Conservation (phyloP, 2,329 filamentous ascomycete genomes). For the Calonectria pseudoturangicola region DNA sequence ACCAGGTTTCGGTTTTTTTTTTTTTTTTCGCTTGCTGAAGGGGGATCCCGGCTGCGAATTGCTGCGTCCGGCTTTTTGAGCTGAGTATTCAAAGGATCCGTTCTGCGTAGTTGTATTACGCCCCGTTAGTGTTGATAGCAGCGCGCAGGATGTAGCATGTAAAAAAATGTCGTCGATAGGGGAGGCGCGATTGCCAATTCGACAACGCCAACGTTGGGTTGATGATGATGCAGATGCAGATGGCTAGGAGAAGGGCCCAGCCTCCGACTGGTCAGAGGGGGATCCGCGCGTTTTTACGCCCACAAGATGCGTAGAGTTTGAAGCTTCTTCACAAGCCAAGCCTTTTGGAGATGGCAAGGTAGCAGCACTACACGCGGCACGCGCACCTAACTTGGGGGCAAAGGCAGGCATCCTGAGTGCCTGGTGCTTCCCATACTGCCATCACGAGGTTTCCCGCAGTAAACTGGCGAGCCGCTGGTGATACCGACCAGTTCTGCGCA, state of each 20-base stretch:
- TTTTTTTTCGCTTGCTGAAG: slow-evolving; percentile 8
- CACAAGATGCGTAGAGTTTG: slow-evolving; percentile 29
- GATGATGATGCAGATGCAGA: slow-evolving; percentile 14
- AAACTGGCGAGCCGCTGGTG: neutral
- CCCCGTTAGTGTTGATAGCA: slow-evolving; percentile 9
- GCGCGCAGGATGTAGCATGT: slow-evolving; percentile 2
- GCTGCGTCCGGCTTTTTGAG: slow-evolving; percentile 34
- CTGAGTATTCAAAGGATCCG: slow-evolving; percentile 7
- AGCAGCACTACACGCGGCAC: slow-evolving; percentile 20
- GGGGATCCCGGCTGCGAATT: slow-evolving; percentile 28
- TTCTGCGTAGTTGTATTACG: neutral
- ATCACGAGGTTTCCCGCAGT: slow-evolving; percentile 14
- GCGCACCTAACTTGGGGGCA: slow-evolving; percentile 6
- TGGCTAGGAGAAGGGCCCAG: slow-evolving; percentile 17
- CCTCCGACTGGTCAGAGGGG: slow-evolving; percentile 23
- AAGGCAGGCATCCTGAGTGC: slow-evolving; percentile 3
- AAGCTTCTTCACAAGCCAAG: slow-evolving; percentile 26
- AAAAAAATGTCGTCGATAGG: neutral
- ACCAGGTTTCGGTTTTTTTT: slow-evolving; percentile 3
- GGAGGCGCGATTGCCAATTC: slow-evolving; percentile 8
- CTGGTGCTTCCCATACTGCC: slow-evolving; percentile 1
- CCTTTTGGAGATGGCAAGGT: slow-evolving; percentile 4
- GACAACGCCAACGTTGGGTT: slow-evolving; percentile 1
- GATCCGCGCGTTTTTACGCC: slow-evolving; percentile 33
- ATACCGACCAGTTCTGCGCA: slow-evolving; percentile 16